Evolutionary conservation across 2,329 filamentous ascomycete genomes (phyloP).

Genomic region (Cadophora gregata): DNA sequence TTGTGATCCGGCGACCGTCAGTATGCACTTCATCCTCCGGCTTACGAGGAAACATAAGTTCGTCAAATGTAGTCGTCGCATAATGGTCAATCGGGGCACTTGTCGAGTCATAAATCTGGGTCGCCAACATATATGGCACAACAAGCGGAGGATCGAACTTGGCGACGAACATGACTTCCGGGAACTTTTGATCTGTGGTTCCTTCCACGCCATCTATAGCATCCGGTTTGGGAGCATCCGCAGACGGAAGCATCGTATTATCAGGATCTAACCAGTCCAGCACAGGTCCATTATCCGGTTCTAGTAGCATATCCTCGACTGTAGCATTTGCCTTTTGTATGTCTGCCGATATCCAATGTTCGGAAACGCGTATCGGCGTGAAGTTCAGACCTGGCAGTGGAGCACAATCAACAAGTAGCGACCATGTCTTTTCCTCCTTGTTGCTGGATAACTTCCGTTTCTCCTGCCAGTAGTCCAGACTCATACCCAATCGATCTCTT

Average conservation of each 20-base stretch:
- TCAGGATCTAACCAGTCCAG: constrained; percentile 78
- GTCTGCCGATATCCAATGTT: constrained; percentile 73
- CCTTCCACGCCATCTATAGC: constrained; percentile 61
- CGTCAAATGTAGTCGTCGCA: constrained; percentile 52
- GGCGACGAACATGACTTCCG: constrained; percentile 76
- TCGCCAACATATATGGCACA: constrained; percentile 68
- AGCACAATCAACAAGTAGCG: constrained; percentile 70
- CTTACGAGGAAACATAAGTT: constrained; percentile 58
- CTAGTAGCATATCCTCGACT: constrained; percentile 50
- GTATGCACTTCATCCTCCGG: constrained; percentile 56
- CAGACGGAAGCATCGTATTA: constrained; percentile 61
- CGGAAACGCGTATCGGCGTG: constrained; percentile 71
- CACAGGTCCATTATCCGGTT: constrained; percentile 47
- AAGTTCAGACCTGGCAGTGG: constrained; percentile 52
- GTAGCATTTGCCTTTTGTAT: constrained; percentile 63
- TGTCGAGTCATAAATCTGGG: constrained; percentile 65
- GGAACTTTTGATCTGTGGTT: constrained; percentile 58
- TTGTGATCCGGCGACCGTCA: constrained; percentile 61
- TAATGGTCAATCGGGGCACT: constrained; percentile 64
- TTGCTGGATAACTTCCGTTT: constrained; percentile 54
- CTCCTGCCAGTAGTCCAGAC: constrained; percentile 80
- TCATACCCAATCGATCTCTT: constrained; percentile 69
- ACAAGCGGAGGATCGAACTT: constrained; percentile 76
- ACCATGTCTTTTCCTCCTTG: constrained; percentile 59
- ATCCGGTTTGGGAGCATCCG: constrained; percentile 52